Conservation (phyloP, 1,139 yeast species). For the Scheffersomyces titani region DNA sequence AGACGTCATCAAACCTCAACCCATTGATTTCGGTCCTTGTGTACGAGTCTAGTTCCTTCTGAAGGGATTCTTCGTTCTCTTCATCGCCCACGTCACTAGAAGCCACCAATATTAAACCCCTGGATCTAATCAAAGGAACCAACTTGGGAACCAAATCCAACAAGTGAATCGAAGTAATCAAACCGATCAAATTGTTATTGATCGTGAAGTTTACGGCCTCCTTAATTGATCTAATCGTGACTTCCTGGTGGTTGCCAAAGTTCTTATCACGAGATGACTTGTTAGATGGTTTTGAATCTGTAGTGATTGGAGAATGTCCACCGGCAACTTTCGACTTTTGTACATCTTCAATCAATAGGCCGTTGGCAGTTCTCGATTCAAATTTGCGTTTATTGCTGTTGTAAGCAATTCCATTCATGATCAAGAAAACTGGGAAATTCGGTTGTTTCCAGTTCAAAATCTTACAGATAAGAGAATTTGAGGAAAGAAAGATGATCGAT, state of each 20-base stretch:
- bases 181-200: constrained; percentile 79
- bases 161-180: constrained; percentile 73
- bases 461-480: constrained; percentile 87
- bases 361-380: constrained; percentile 46
- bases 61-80: constrained; percentile 28
- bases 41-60: constrained; percentile 44
- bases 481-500: constrained; percentile 79
- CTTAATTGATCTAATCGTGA: constrained; percentile 46
- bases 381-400: constrained; percentile 26
- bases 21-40: constrained; percentile 71
- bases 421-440: constrained; percentile 89
- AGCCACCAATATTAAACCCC: constrained; percentile 84
- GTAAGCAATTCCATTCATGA: constrained; percentile 66
- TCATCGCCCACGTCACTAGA: constrained; percentile 41
- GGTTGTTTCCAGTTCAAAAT: constrained; percentile 98
- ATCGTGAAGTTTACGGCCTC: constrained; percentile 68
- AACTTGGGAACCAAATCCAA: constrained; percentile 74
- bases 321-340: constrained; percentile 4
- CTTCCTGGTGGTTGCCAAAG: constrained; percentile 35
- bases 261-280: constrained; percentile 6
- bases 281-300: constrained; percentile 16
- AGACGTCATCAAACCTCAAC: constrained; percentile 60
- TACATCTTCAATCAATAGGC: constrained; percentile 32
- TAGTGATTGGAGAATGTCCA: constrained; percentile 1
- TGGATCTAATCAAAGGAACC: constrained; percentile 71